phyloP scores from a whole-genome alignment of 306 rosid species.

The Rosa persica region DNA sequence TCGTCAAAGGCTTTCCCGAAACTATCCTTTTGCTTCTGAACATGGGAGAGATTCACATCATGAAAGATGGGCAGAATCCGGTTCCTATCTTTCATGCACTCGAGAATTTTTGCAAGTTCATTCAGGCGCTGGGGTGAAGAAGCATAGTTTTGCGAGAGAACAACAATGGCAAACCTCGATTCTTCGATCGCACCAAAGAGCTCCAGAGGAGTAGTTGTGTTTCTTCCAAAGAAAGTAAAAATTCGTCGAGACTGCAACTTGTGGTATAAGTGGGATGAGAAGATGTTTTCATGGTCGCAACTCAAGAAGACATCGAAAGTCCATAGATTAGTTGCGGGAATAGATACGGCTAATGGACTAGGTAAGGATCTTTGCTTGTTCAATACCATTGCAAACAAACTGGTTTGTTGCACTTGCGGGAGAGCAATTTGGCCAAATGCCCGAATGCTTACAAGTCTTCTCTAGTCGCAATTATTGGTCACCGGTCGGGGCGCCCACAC shows the following conservation, averaged over 20 bases:
- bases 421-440: neutral
- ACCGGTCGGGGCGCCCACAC: neutral
- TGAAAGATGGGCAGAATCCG: constrained; percentile 18
- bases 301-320: neutral
- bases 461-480: neutral
- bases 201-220: neutral
- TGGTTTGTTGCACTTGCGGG: neutral
- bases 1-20: constrained; percentile 9
- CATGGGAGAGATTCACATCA: constrained; percentile 10
- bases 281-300: neutral
- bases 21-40: neutral
- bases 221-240: neutral
- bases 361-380: neutral
- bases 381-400: neutral
- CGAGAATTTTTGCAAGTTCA: constrained; percentile 7
- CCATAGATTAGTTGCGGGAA: neutral
- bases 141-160: constrained; percentile 8
- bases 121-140: neutral
- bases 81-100: neutral
- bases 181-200: neutral
- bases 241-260: neutral
- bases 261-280: neutral
- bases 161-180: neutral
- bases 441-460: neutral
- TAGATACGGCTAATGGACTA: neutral